Evolutionary conservation across 768 basidiomycete genomes (phyloP), one percentile per base, ranked within the genome.

Genomic region (Hortiboletus campestris): DNA sequence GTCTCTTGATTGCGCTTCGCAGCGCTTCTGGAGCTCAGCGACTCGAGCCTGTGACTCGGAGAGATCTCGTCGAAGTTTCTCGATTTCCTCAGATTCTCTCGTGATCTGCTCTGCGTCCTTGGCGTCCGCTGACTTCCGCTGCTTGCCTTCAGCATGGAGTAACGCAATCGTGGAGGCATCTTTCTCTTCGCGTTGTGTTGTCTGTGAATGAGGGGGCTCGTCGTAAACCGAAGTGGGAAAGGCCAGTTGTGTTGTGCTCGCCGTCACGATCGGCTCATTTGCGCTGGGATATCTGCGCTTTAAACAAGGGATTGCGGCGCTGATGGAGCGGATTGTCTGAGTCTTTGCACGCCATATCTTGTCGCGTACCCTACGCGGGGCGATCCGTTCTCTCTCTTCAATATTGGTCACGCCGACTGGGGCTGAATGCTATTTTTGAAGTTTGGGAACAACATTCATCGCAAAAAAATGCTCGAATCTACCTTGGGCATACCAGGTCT

Each of bases 1-100:
- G 28, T 53, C 51, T 31, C 36, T 59, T 9, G 54, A 44, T 34
- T 59, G 58, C 3, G 55, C 49, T n/a, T 56, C 58, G 20, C 49
- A 59, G 14, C 49, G 54, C 12, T 38, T 59, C 36, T 44, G 45
- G 6, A 59, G 46, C 31, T 59, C 57, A 6, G 38, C 43, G 6
- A 58, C 14, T 35, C 43, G 36, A 16, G 16, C 20, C 2, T 32
- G 35, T 6, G 39, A 51, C 19, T 55, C 38, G 19, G 40, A 39
- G 51, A 59, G 58, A 10, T 57, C 44, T 10, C 34, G 51, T 16
- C 36, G 55, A 45, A 59, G 58, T 31, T 39, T 44, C 34, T 48
- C 25, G 6, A 57, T 35, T 28, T 57, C 46, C n/a, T 57, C 46
- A 4, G 41, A 39, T n/a, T 56, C 46, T 7, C n/a, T 12, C 11